Conservation (phyloP, 1,284 basidiomycete genomes). For the Moesziomyces sp. region DNA sequence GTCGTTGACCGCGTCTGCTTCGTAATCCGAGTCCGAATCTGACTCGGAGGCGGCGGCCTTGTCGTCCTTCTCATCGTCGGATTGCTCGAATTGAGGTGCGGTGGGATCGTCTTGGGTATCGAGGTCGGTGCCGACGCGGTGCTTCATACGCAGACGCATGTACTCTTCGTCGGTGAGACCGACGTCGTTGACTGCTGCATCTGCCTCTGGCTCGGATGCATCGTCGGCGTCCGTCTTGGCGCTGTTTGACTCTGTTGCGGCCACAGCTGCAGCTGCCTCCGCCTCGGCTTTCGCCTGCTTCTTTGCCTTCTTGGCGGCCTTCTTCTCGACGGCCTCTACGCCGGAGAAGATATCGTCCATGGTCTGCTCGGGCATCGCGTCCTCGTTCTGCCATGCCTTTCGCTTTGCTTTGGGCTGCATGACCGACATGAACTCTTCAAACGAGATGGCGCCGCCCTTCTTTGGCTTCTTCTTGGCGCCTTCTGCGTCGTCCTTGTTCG, state of each 20-base stretch:
- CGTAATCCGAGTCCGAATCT: conserved; percentile 26
- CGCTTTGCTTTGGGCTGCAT: conserved; percentile 64
- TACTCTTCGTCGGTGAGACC: conserved; percentile 68
- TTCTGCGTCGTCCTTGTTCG: conserved; percentile 11
- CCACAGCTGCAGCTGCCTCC: conserved; percentile 8
- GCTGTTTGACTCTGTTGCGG: conserved; percentile 1
- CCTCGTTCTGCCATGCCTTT: conserved; percentile 64
- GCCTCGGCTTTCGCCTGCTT: conserved; percentile 23
- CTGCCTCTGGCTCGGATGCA: conserved; percentile 42
- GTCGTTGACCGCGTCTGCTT: conserved; percentile 21
- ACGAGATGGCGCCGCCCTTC: conserved; percentile 52
- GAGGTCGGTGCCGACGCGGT: conserved; percentile 59
- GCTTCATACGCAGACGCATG: conserved; percentile 68
- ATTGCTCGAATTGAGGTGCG: conserved; percentile 61
- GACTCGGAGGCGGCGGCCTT: conserved; percentile 13
- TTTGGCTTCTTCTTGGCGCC: conserved; percentile 17
- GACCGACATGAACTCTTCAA: conserved; percentile 65
- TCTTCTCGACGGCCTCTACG: conserved; percentile 26
- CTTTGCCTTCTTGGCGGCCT: conserved; percentile 37
- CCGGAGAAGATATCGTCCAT: conserved; percentile 32
- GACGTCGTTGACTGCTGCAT: conserved; percentile 55
- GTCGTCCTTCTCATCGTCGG: conserved; percentile 55
- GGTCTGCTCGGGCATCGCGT: conserved; percentile 37
- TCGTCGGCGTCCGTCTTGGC: conserved; percentile 2
- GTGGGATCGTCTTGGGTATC: conserved; percentile 21